These are phyloP conservation scores for Phylloporus sp. DNA, from an alignment of 768 basidiomycete genomes.

Conservation along the genomic window DNA sequence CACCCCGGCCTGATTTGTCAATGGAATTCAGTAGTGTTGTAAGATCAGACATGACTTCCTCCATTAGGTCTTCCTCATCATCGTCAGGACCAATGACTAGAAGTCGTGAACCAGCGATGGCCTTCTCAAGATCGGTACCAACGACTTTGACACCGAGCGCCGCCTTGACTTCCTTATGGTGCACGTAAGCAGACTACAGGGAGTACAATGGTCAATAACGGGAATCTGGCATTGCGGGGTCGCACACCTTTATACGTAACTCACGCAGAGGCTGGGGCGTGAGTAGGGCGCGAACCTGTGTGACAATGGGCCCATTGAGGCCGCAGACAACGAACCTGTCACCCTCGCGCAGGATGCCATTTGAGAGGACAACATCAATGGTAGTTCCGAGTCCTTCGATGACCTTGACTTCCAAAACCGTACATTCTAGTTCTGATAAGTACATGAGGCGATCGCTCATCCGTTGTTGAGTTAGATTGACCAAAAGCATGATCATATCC, in stretches of 20 bases:
- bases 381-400: conserved; percentile 98
- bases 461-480: conserved; percentile 95
- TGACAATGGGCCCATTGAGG: conserved; percentile 94
- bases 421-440: conserved; percentile 94
- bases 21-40: conserved; percentile 84
- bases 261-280: conserved; percentile 97
- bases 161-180: conserved; percentile 96
- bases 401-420: conserved; percentile 97
- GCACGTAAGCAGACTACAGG: conserved; percentile 85
- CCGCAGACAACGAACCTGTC: conserved; percentile 96
- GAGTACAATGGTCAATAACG: conserved; percentile 3
- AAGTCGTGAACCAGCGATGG: conserved; percentile 93
- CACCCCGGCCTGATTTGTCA: conserved; percentile 93
- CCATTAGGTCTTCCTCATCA: conserved; percentile 91
- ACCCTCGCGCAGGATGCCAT: conserved; percentile 87
- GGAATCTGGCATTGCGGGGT: background rate
- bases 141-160: conserved; percentile 94
- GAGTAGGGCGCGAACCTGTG: conserved; percentile 87
- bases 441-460: conserved; percentile 99
- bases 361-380: conserved; percentile 93
- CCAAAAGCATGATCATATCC: conserved; percentile 98
- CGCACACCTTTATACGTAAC: conserved; percentile 83
- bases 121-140: conserved; percentile 94
- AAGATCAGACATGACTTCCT: conserved; percentile 96
- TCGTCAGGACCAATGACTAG: conserved; percentile 93